Evolutionary conservation across 2,329 filamentous ascomycete genomes (phyloP).

Genomic region (Calonectria pseudoreteaudii): DNA sequence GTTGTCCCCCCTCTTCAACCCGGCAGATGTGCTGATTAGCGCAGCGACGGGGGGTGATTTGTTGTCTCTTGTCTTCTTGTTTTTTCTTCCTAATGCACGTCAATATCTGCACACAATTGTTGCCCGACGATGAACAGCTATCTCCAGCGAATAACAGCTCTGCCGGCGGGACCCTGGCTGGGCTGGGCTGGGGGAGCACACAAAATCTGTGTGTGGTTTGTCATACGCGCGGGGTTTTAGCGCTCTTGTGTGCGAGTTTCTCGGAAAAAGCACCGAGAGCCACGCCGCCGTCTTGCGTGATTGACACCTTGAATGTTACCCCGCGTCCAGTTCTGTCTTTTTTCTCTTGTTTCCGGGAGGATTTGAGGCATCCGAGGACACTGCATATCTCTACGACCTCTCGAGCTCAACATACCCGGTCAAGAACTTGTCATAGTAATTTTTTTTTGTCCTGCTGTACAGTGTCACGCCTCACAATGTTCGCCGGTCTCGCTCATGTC

Average conservation of each 20-base stretch:
- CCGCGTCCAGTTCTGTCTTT: neutral
- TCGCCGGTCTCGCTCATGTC: slow-evolving; percentile 9
- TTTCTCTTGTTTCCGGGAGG: neutral
- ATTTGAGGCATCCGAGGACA: neutral
- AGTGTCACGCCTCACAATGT: neutral
- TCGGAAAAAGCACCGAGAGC: neutral
- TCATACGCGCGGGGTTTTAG: slow-evolving; percentile 7
- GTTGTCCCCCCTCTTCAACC: neutral
- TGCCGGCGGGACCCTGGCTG: neutral
- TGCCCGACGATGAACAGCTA: neutral
- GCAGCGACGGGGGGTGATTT: neutral
- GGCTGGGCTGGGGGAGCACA: neutral
- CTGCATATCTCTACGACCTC: neutral
- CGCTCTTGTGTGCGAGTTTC: neutral
- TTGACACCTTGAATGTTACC: neutral
- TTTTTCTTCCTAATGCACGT: neutral
- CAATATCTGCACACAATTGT: neutral
- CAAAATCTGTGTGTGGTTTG: slow-evolving; percentile 1
- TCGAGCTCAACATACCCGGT: neutral
- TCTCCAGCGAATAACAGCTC: neutral
- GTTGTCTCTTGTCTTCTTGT: neutral
- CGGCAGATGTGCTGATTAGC: neutral
- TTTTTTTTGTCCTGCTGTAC: neutral
- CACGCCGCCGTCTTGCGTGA: neutral
- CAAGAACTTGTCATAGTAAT: neutral